Conservation (phyloP, 805 yeast species). For the Lipomyces orientalis region DNA sequence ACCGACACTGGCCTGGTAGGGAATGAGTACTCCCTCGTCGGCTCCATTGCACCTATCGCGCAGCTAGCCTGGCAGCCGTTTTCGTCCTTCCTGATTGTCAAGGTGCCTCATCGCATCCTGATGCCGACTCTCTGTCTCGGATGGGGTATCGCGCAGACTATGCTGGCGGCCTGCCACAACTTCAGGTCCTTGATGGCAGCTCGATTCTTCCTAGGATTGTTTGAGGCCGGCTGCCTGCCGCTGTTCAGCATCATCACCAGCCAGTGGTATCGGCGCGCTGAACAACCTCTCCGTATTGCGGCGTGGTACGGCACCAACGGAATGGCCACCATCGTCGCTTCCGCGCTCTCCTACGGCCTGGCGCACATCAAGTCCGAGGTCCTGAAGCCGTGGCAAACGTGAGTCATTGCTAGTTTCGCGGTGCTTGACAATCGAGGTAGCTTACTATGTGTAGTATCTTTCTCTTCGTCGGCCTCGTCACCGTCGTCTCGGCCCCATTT, state of each 20-base stretch:
- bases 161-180: constrained; percentile 50
- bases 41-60: not conserved
- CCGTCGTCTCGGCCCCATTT: constrained; percentile 14
- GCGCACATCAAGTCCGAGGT: constrained; percentile 15
- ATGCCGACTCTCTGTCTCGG: constrained; percentile 53
- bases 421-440: not conserved
- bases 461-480: constrained; percentile 12
- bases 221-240: constrained; percentile 57
- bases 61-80: not conserved
- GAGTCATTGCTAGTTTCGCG: not conserved
- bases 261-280: constrained; percentile 60
- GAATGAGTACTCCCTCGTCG: constrained; percentile 1
- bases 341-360: constrained; percentile 24
- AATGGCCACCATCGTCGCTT: constrained; percentile 37
- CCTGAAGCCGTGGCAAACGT: constrained; percentile 24
- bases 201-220: constrained; percentile 53
- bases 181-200: constrained; percentile 53
- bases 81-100: constrained; percentile 18
- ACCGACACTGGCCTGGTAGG: not conserved
- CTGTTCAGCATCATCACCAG: constrained; percentile 63
- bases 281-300: constrained; percentile 60
- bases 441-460: constrained; percentile 1
- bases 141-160: constrained; percentile 55
- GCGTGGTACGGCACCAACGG: constrained; percentile 46
- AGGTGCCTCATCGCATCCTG: constrained; percentile 61